These are phyloP conservation scores for Fusarium armeniacum DNA, from an alignment of 2,329 filamentous ascomycete genomes.

Conservation along the genomic window DNA sequence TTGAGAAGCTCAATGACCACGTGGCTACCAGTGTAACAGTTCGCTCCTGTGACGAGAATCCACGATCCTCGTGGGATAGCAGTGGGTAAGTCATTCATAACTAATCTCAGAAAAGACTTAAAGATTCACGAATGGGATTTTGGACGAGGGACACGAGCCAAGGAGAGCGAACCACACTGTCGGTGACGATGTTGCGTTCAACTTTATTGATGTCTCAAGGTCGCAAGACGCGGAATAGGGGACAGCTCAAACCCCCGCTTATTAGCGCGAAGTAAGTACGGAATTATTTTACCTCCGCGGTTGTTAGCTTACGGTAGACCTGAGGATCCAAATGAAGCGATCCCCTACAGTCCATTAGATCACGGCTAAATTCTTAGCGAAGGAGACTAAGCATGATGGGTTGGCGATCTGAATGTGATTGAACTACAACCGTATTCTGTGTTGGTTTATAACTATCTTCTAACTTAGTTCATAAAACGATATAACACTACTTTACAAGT, in stretches of 20 bases:
- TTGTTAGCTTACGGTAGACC: slow-evolving; percentile 26
- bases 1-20: slow-evolving; percentile 41
- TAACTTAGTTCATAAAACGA: no score
- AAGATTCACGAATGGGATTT: rapidly evolving
- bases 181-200: background rate
- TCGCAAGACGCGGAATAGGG: slow-evolving; percentile 1
- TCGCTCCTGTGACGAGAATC: slow-evolving; percentile 44
- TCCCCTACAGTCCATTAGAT: slow-evolving; percentile 4
- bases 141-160: rapidly evolving
- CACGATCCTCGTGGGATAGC: slow-evolving; percentile 42
- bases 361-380: slow-evolving; percentile 17
- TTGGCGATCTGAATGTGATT: no score
- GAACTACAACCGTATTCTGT: background rate
- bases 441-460: background rate
- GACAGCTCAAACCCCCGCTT: slow-evolving; percentile 1
- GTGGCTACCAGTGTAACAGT: slow-evolving; percentile 42
- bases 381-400: background rate
- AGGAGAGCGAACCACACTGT: background rate
- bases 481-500: rapidly evolving
- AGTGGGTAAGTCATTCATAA: slow-evolving; percentile 25
- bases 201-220: background rate
- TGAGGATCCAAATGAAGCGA: slow-evolving; percentile 22
- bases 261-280: background rate
- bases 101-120: rapidly evolving
- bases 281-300: slow-evolving; percentile 12